A percentile compares a stretch with the other conserved stretches of the same genome.
Evolutionary conservation across 805 yeast genomes (phyloP).

Genomic region (Jamesozyma hellenica): DNA sequence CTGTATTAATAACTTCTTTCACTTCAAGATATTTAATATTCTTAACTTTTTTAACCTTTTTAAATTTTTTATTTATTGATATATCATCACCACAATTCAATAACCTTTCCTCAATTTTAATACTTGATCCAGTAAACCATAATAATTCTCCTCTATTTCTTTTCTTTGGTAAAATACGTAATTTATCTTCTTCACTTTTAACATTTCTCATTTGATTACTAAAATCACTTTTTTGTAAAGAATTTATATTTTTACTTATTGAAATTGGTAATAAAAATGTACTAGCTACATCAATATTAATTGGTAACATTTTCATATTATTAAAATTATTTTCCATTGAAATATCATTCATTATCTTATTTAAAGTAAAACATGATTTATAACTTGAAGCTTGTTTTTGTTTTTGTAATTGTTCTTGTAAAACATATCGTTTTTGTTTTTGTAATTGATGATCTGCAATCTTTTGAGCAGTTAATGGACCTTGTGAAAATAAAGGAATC

Average conservation of each 20-base stretch:
- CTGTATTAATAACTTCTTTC: constrained; percentile 13
- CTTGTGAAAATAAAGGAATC: neutral
- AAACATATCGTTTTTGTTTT: constrained; percentile 16
- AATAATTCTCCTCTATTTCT: constrained; percentile 36
- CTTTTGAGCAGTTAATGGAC: constrained; percentile 16
- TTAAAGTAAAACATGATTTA: constrained; percentile 14
- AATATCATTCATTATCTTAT: constrained; percentile 14
- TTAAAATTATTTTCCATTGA: constrained; percentile 22
- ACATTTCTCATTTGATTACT: constrained; percentile 12
- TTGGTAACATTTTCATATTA: constrained; percentile 20
- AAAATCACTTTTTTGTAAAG: constrained; percentile 29
- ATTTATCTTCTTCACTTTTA: constrained; percentile 13
- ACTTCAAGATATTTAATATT: constrained; percentile 17
- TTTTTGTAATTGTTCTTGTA: constrained; percentile 14
- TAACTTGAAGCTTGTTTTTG: constrained; percentile 16
- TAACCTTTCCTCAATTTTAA: constrained; percentile 35
- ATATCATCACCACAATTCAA: constrained; percentile 19
- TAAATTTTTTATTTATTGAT: constrained; percentile 3
- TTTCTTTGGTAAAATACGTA: constrained; percentile 9
- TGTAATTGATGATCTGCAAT: constrained; percentile 20
- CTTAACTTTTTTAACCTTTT: constrained; percentile 2
- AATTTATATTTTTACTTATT: constrained; percentile 23
- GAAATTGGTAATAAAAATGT: constrained; percentile 26
- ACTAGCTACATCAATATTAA: neutral
- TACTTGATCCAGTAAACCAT: constrained; percentile 66